Percentiles rank a stretch among this genome's conserved stretches.
Evolutionary conservation across 1,139 yeast genomes (phyloP).

Genomic region (Geotrichum reessii): DNA sequence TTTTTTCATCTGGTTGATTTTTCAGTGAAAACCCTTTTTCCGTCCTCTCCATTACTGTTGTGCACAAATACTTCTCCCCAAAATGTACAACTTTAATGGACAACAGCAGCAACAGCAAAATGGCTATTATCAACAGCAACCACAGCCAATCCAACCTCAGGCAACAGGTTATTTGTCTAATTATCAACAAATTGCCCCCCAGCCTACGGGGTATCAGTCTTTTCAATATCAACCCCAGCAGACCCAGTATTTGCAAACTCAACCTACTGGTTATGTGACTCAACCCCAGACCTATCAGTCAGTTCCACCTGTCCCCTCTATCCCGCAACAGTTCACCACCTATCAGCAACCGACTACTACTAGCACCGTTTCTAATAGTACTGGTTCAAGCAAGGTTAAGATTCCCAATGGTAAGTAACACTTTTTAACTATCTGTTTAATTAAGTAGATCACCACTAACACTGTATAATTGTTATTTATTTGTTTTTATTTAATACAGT

Average conservation of each 20-base stretch:
- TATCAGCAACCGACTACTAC: slow-evolving; percentile 22
- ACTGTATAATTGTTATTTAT: too few species aligned
- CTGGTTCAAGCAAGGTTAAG: slow-evolving; percentile 25
- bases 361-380: slow-evolving; percentile 30
- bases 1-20: not conserved
- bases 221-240: slow-evolving; percentile 17
- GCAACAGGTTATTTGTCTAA: slow-evolving; percentile 6
- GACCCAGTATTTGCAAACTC: slow-evolving; percentile 20
- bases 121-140: slow-evolving; percentile 20
- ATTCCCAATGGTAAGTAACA: slow-evolving; percentile 37
- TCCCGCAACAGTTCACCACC: slow-evolving; percentile 18
- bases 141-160: slow-evolving; percentile 20
- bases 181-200: slow-evolving; percentile 6
- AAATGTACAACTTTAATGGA: slow-evolving; percentile 10
- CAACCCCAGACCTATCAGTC: slow-evolving; percentile 16
- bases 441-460: not conserved
- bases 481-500: slow-evolving; percentile 31
- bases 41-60: not conserved
- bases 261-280: slow-evolving; percentile 27
- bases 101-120: slow-evolving; percentile 22
- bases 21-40: not conserved
- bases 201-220: slow-evolving; percentile 21
- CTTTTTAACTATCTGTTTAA: slow-evolving; percentile 26
- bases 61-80: not conserved
- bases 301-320: slow-evolving; percentile 17